phyloP scores from a whole-genome alignment of 257 asterid species.

The Knoxia roxburghii region DNA sequence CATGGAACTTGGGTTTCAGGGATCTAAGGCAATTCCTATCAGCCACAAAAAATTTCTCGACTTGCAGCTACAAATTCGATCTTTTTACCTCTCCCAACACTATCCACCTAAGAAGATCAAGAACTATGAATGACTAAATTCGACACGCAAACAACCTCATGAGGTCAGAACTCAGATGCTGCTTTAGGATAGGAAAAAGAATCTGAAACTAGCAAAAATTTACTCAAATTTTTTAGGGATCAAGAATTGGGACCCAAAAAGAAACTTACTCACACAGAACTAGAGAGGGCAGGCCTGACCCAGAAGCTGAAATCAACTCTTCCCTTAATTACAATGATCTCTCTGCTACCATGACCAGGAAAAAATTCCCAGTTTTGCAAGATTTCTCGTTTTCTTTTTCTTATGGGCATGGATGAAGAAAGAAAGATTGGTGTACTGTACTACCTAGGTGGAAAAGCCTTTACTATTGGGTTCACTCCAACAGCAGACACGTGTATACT shows the following conservation, averaged over 20 bases:
- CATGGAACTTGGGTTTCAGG: constrained; percentile 60
- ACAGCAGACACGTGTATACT: constrained; percentile 70
- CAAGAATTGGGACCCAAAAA: constrained; percentile 10
- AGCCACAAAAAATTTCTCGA: constrained; percentile 36
- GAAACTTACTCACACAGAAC: constrained; percentile 31
- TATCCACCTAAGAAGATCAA: constrained; percentile 31
- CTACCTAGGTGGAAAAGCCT: constrained; percentile 32
- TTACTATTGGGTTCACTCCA: constrained; percentile 27
- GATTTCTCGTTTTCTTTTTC: constrained; percentile 11
- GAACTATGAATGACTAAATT: constrained; percentile 29
- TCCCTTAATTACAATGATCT: neutral
- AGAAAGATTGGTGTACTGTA: constrained; percentile 24
- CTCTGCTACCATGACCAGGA: constrained; percentile 13
- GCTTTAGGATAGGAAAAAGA: constrained; percentile 24
- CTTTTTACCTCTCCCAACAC: constrained; percentile 25
- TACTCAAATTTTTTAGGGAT: neutral
- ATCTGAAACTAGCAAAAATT: constrained; percentile 16
- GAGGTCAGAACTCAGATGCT: constrained; percentile 3
- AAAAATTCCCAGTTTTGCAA: constrained; percentile 13
- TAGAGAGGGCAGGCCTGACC: neutral
- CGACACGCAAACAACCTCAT: constrained; percentile 8
- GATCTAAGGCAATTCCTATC: constrained; percentile 64
- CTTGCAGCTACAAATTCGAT: constrained; percentile 5
- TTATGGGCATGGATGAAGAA: constrained; percentile 15
- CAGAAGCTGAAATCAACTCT: constrained; percentile 16